These are phyloP conservation scores for Epichloe festucae DNA, from an alignment of 2,329 filamentous ascomycete species.

Conservation along the genomic window DNA sequence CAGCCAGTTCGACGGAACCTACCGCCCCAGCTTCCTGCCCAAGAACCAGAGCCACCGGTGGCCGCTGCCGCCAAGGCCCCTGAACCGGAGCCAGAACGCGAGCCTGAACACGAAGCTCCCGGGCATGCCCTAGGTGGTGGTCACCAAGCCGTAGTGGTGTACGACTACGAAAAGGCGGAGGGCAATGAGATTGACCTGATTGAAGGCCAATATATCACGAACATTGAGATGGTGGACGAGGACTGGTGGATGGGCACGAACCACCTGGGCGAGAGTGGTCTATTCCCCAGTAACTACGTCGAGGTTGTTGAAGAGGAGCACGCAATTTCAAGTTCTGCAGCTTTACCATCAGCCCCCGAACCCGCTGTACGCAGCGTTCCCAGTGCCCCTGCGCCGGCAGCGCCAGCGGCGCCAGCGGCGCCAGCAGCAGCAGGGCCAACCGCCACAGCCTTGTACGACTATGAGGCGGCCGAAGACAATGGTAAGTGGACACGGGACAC, in stretches of 20 bases:
- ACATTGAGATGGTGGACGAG: constrained; percentile 95
- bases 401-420: constrained; percentile 20
- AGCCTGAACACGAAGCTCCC: constrained; percentile 21
- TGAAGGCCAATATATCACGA: constrained; percentile 77
- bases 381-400: constrained; percentile 20
- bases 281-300: constrained; percentile 97
- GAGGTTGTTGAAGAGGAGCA: constrained; percentile 60
- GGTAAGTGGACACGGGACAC: constrained; percentile 27
- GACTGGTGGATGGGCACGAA: constrained; percentile 99
- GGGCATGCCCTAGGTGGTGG: constrained; percentile 32
- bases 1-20: constrained; percentile 36
- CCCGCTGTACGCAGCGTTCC: no score
- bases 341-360: constrained; percentile 23
- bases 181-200: constrained; percentile 89
- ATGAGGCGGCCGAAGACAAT: constrained; percentile 94
- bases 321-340: constrained; percentile 13
- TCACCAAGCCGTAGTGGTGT: constrained; percentile 67
- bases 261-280: constrained; percentile 64
- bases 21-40: constrained; percentile 48
- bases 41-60: constrained; percentile 49
- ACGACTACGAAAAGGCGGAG: constrained; percentile 95
- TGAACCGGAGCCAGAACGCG: constrained; percentile 31
- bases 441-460: constrained; percentile 84
- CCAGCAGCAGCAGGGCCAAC: constrained; percentile 41
- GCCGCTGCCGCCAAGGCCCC: constrained; percentile 47